These are phyloP conservation scores for Barnettozyma botsteinii DNA, from an alignment of 805 yeast genomes.

Conservation along the genomic window DNA sequence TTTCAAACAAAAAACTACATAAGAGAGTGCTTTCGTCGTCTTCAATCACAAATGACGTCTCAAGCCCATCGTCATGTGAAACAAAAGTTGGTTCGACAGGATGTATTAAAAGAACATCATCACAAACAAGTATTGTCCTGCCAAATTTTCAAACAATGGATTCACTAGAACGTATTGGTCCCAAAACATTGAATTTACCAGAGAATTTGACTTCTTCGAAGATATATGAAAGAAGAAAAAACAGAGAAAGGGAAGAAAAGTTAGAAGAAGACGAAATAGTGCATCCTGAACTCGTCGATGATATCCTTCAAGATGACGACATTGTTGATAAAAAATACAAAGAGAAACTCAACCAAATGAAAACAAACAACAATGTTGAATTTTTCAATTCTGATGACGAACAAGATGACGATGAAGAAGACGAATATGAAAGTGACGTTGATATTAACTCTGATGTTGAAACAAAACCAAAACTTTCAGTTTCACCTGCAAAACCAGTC, in stretches of 20 bases:
- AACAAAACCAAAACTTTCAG: not conserved
- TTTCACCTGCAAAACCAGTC: not conserved
- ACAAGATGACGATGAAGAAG: not conserved
- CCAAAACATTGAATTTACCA: constrained; percentile 2
- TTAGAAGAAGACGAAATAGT: constrained; percentile 7
- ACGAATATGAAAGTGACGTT: constrained; percentile 20
- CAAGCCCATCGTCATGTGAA: no score
- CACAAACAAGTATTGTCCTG: constrained; percentile 5
- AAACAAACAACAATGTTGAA: constrained; percentile 7
- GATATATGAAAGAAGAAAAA: constrained; percentile 21
- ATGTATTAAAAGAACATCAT: no score
- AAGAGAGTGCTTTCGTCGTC: constrained; percentile 20
- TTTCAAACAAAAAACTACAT: constrained; percentile 19
- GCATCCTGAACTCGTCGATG: constrained; percentile 7
- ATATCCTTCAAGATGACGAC: constrained; percentile 5
- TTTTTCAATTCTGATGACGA: constrained; percentile 12
- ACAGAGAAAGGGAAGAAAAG: constrained; percentile 13
- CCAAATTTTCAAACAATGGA: constrained; percentile 23
- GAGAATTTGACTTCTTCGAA: constrained; percentile 14
- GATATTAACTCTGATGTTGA: constrained; percentile 15
- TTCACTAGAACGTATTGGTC: constrained; percentile 1
- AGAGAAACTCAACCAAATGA: constrained; percentile 18
- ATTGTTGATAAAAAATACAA: constrained; percentile 11
- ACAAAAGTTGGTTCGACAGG: no score
- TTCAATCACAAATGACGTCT: constrained; percentile 17